A percentile compares a stretch with the other conserved stretches of the same genome.
Conservation (phyloP, 2,329 filamentous ascomycete species). For the Ophiostoma triangulosporum region DNA sequence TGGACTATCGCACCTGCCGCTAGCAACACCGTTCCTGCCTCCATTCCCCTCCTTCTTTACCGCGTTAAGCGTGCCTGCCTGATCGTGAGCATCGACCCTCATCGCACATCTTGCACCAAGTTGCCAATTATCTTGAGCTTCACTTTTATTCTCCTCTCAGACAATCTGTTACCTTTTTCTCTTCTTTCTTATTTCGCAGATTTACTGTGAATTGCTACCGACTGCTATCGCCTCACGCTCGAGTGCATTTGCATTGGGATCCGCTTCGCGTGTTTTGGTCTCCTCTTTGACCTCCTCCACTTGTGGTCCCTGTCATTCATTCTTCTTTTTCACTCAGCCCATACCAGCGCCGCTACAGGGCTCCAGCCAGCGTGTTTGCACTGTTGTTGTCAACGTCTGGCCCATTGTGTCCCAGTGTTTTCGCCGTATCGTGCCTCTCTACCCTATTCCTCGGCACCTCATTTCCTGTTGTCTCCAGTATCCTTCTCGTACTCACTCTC, state of each 20-base stretch:
- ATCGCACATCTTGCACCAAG: background rate
- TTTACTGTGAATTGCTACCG: background rate
- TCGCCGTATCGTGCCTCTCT: background rate
- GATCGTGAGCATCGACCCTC: background rate
- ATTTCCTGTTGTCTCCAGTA: background rate
- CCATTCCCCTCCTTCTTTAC: background rate
- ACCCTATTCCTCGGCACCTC: background rate
- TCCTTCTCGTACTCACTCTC: background rate
- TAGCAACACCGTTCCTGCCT: background rate
- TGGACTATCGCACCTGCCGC: background rate
- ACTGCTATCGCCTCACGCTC: background rate
- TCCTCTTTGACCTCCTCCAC: constrained; percentile 4
- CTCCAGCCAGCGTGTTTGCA: constrained; percentile 6
- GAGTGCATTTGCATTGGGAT: constrained; percentile 3
- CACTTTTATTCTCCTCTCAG: background rate
- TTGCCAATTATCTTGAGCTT: background rate
- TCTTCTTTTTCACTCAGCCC: constrained; percentile 6
- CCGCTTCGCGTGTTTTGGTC: constrained; percentile 7
- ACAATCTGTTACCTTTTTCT: background rate
- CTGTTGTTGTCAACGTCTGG: too few relatives aligned
- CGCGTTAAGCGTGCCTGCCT: background rate
- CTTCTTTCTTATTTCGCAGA: background rate
- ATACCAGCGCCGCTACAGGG: constrained; percentile 7
- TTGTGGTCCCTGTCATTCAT: constrained; percentile 7
- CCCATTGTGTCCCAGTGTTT: background rate